These are phyloP conservation scores for Trichophyton schoenleinii DNA, from an alignment of 2,329 filamentous ascomycete species.

Conservation along the genomic window DNA sequence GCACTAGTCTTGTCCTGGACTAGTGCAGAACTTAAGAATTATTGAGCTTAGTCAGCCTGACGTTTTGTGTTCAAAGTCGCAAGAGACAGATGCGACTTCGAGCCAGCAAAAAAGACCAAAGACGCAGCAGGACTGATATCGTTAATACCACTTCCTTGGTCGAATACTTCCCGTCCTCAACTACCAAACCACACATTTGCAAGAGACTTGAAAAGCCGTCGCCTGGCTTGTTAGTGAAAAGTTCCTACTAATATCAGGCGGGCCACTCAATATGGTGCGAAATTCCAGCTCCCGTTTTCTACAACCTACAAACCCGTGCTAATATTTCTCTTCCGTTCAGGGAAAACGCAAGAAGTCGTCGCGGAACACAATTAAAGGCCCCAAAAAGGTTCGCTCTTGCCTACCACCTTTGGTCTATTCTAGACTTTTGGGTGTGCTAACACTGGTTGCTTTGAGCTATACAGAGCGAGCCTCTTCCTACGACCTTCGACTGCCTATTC, in stretches of 20 bases:
- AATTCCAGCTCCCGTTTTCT: neutral
- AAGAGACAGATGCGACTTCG: neutral
- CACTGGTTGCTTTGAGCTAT: neutral
- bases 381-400: constrained; percentile 40
- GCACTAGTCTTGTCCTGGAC: neutral
- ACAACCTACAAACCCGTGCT: neutral
- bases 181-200: neutral
- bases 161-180: neutral
- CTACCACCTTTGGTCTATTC: neutral
- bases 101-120: neutral
- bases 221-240: neutral
- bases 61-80: neutral
- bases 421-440: neutral
- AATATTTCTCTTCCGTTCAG: constrained; percentile 31
- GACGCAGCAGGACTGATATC: neutral
- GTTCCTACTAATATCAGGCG: neutral
- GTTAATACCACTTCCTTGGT: neutral
- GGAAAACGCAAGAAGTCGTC: constrained; percentile 86
- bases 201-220: neutral
- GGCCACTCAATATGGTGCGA: neutral
- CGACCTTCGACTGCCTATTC: constrained; percentile 91
- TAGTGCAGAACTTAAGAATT: neutral
- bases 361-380: constrained; percentile 55
- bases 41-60: neutral
- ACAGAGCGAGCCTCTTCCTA: constrained; percentile 41